Evolutionary conservation across 2,329 filamentous ascomycete species (phyloP).

Genomic region (Didymellaceae sp.): DNA sequence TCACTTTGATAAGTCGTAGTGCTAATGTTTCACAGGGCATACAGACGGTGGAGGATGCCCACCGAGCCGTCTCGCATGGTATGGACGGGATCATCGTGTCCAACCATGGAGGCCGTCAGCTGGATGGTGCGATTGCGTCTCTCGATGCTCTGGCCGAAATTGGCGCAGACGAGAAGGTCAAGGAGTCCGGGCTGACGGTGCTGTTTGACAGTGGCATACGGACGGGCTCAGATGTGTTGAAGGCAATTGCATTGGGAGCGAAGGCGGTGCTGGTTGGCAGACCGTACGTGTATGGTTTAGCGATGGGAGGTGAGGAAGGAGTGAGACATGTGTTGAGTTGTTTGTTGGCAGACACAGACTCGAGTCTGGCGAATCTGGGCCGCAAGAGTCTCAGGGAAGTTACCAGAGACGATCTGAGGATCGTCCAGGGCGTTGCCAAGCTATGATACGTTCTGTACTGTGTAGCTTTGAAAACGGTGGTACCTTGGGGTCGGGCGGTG

Average conservation of each 20-base stretch:
- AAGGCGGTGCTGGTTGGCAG: constrained; percentile 46
- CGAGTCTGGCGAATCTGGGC: constrained; percentile 42
- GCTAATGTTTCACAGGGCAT: constrained; percentile 31
- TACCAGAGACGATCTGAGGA: constrained; percentile 36
- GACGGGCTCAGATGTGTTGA: constrained; percentile 46
- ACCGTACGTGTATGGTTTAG: constrained; percentile 47
- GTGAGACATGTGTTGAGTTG: constrained; percentile 48
- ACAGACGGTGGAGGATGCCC: constrained; percentile 48
- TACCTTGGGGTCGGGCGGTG: no score
- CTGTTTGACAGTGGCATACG: constrained; percentile 49
- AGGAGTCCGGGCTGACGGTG: constrained; percentile 37
- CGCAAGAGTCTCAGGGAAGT: constrained; percentile 40
- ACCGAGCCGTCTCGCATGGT: constrained; percentile 42
- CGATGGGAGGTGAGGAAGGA: constrained; percentile 47
- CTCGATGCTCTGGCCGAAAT: constrained; percentile 48
- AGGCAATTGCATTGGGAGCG: constrained; percentile 47
- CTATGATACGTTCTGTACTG: constrained; percentile 33
- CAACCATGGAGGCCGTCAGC: constrained; percentile 48
- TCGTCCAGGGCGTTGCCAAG: constrained; percentile 34
- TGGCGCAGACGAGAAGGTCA: constrained; percentile 41
- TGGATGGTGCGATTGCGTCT: constrained; percentile 44
- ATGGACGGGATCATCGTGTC: constrained; percentile 49
- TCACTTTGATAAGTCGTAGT: neutral
- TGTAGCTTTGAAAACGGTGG: no score
- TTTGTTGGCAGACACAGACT: constrained; percentile 41